A percentile compares a stretch with the other conserved stretches of the same genome.
These are phyloP conservation scores for Neoboletus magnificus DNA, from an alignment of 768 basidiomycete genomes.

Conservation along the genomic window DNA sequence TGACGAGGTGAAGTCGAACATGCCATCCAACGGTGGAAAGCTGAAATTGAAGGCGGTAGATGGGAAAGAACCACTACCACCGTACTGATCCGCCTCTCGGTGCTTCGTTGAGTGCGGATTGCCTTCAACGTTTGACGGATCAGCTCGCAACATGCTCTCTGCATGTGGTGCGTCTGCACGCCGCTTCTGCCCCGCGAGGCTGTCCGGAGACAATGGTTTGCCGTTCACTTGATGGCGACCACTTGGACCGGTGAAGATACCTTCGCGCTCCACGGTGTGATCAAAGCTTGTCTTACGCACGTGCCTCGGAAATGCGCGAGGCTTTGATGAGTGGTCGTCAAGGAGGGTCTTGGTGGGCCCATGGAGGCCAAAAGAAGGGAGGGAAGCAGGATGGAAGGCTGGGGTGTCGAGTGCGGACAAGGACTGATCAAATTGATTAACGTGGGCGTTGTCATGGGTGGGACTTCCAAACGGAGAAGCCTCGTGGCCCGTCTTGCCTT, in stretches of 20 bases:
- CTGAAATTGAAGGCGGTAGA: conserved; percentile 70
- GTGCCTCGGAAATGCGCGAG: conserved; percentile 72
- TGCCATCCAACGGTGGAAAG: conserved; percentile 60
- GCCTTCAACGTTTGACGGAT: conserved; percentile 58
- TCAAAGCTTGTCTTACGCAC: conserved; percentile 95
- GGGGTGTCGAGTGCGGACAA: conserved; percentile 45
- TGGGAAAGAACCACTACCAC: conserved; percentile 54
- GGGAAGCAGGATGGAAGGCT: conserved; percentile 63
- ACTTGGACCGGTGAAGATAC: conserved; percentile 52
- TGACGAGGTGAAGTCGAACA: conserved; percentile 50
- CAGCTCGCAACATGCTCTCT: conserved; percentile 76
- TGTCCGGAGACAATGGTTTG: conserved; percentile 64
- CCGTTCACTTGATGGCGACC: conserved; percentile 82
- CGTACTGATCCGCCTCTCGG: conserved; percentile 41
- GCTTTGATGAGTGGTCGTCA: conserved; percentile 34
- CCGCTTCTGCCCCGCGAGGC: conserved; percentile 68
- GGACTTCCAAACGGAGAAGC: conserved; percentile 38
- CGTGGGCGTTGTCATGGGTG: conserved; percentile 26
- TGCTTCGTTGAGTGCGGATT: conserved; percentile 26
- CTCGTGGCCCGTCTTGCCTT: conserved; percentile 39
- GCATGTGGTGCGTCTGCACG: conserved; percentile 77
- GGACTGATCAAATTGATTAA: conserved; percentile 37
- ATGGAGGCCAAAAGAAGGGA: conserved; percentile 69
- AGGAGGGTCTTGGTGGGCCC: conserved; percentile 41
- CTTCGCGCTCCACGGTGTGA: conserved; percentile 77